Evolutionary conservation across 306 rosid species (phyloP).

Genomic region (Fagus sylvatica): DNA sequence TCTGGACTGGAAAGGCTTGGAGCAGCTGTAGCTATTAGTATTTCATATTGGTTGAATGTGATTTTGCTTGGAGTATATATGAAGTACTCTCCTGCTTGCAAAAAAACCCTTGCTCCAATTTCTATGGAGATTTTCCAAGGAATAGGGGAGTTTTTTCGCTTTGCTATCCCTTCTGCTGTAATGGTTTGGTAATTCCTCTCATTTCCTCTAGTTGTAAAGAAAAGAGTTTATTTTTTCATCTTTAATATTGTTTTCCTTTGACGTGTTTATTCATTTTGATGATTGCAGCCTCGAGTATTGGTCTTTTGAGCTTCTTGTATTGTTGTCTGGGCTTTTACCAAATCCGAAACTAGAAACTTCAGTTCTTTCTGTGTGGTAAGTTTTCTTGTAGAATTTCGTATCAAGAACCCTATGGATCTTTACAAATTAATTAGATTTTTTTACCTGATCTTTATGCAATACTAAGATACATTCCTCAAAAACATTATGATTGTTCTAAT

Average conservation of each 20-base stretch:
- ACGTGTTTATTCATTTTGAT: constrained; percentile 12
- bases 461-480: not conserved
- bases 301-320: constrained; percentile 61
- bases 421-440: not conserved
- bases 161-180: too few species aligned
- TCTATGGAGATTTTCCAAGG: too few species aligned
- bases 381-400: not conserved
- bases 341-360: constrained; percentile 87
- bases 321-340: constrained; percentile 73
- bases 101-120: too few species aligned
- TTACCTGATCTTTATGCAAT: not conserved
- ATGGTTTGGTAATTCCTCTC: constrained; percentile 62
- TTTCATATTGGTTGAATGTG: too few species aligned
- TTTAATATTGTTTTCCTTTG: not conserved
- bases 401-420: not conserved
- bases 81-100: too few species aligned
- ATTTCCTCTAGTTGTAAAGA: not conserved
- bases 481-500: constrained; percentile 4
- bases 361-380: constrained; percentile 72
- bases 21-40: too few species aligned
- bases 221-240: not conserved
- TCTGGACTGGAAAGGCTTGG: too few species aligned
- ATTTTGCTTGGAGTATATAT: too few species aligned
- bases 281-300: constrained; percentile 61
- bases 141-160: too few species aligned